Evolutionary conservation across 805 yeast species (phyloP), one percentile per base, ranked within the genome.

Genomic region (Candida lessepsii): DNA sequence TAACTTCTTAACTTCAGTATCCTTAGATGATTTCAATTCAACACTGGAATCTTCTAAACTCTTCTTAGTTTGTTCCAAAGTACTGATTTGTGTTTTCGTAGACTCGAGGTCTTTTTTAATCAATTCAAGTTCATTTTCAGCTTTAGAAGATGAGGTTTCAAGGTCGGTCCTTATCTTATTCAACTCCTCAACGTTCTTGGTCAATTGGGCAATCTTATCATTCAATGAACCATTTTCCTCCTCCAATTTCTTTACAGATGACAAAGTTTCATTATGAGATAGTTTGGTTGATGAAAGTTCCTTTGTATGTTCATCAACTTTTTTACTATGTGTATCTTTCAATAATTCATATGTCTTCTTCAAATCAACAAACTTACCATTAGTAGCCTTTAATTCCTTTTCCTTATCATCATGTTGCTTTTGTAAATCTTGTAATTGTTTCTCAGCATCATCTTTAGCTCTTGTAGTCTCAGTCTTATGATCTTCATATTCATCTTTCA

Each of bases 401-500:
- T 15, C 32, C 16, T 24, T 24, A 18, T 18, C 16, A 9, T 26
- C 11, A 26, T 18, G 19, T 11, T 5, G 9, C 21, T 29, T 9
- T 23, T 37, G 33, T 27, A 37, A 37, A 10, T 29, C 29, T 37
- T 29, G 8, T 18, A 37, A 28, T 21, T 20, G 34, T 4, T 20
- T 9, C 16, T 6, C 9, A 14, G 20, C 20, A 11, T 27, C 29
- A 23, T 14, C 13, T 28, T 37, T 29, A 2, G 21, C 11, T 5
- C 32, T 35, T 17, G 11, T 14, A 14, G 35, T 20, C 6, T 20
- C 29, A 26, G 33, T 20, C 29, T 45, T 51, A 31, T 23, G 29
- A 10, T 41, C 39, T 11, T 41, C 44, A 19, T 35, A 25, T 11
- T 47, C 46, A 17, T 38, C 36, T 8, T 40, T 42, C 13, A 42